Conservation (phyloP, 164 flowering plant species). For the Chimonanthus salicifolius region DNA sequence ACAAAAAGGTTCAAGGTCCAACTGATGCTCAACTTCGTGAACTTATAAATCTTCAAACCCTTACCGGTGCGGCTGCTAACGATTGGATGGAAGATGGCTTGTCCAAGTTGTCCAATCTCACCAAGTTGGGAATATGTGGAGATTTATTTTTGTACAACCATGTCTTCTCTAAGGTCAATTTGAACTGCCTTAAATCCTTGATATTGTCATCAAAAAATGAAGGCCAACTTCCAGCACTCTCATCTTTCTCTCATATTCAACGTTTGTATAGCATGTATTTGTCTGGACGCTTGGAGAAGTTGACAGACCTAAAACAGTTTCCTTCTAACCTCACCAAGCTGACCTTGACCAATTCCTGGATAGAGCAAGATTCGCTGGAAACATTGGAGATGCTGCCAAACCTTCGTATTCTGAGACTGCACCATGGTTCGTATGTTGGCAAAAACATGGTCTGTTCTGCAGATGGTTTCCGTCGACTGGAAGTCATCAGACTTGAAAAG, state of each 20-base stretch:
- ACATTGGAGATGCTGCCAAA: not conserved
- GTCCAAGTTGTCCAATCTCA: not conserved
- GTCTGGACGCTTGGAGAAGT: not conserved
- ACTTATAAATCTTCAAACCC: slow-evolving; percentile 1
- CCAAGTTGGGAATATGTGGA: not conserved
- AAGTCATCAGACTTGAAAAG: not conserved
- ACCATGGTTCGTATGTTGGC: not conserved
- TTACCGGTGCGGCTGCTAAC: not conserved
- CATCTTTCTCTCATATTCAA: not conserved
- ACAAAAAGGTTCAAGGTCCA: no score
- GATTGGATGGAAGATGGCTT: not conserved
- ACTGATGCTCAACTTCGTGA: not conserved
- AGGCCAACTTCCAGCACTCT: not conserved
- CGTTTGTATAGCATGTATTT: not conserved
- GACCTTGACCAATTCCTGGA: not conserved
- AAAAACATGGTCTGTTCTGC: not conserved
- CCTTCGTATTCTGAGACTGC: not conserved
- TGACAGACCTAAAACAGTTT: not conserved
- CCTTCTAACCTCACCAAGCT: slow-evolving; percentile 2
- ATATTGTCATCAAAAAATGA: not conserved
- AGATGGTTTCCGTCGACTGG: not conserved
- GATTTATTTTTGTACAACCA: not conserved
- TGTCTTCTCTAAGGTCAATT: not conserved
- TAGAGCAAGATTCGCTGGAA: not conserved
- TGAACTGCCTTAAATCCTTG: not conserved